Base-by-base conservation (phyloP, 441 rosid genomes). In the Gossypium trilobum region DNA sequence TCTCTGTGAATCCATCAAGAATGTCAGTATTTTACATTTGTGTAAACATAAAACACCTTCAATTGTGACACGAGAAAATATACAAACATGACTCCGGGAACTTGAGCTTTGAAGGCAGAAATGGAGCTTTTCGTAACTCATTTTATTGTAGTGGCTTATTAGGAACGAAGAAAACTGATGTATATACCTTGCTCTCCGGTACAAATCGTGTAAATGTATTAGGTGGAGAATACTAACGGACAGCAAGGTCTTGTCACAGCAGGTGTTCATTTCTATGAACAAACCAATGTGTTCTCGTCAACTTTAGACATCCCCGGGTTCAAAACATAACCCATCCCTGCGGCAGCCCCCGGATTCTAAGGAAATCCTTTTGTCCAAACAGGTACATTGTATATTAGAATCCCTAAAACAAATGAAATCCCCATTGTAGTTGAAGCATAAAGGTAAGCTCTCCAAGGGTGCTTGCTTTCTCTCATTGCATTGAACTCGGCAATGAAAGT, bases 401-500 rank as follows among this genome's bases (percentile, higher is more conserved):
- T 83, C 50, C 98, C 97, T 66, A 85, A 55, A 13, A 73, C 82
- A 55, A 87, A 88, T 1, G 98, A 90, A 57, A 83, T 9, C 0
- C 54, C 50, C 52, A 86, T 84, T 51, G 97, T 89, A 25, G 75
- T 65, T 10, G 73, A 63, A 42, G 88, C 90, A 67, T 94, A 91
- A 1, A 68, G 82, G 71, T 83, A 90, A 8, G 97, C 98, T 79
- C 90, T 89, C 92, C 91, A 85, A 19, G 83, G 83, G 67, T 79
- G 74, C 4, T 58, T 72, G 72, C 93, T 89, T 74, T 83, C 87
- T 74, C 91, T 84, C 98, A 90, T 88, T 6, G 97, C 90, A 9
- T 91, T 80, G 82, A 88, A 94, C 87, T 94, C 99, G 0, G 97
- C 90, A 46, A 94, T 85, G 79, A 94, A 85, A 3, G 97, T 92